phyloP scores from a whole-genome alignment of 1,139 yeast species.

The Petasospora fabianii region DNA sequence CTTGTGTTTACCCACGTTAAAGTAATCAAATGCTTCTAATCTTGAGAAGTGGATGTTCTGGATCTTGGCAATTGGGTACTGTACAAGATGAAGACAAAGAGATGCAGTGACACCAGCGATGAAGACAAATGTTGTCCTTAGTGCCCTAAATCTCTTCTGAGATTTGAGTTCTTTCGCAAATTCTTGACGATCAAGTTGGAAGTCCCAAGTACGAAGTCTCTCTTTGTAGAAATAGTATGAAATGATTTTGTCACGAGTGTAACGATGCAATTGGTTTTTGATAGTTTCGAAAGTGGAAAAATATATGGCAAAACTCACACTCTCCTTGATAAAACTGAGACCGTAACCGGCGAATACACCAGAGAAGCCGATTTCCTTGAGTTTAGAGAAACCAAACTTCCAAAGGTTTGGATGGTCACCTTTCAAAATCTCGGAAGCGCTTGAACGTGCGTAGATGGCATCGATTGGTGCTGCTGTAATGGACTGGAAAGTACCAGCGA shows the following conservation, averaged over 20 bases:
- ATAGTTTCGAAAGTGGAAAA: conserved; percentile 83
- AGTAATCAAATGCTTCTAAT: conserved; percentile 74
- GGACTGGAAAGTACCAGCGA: conserved; percentile 85
- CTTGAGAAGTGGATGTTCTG: conserved; percentile 79
- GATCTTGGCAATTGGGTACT: conserved; percentile 76
- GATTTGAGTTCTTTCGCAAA: conserved; percentile 13
- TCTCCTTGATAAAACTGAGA: conserved; percentile 72
- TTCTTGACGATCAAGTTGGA: conserved; percentile 13
- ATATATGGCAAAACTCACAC: conserved; percentile 82
- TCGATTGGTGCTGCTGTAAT: conserved; percentile 94
- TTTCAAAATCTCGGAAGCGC: conserved; percentile 65
- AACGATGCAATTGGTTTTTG: conserved; percentile 59
- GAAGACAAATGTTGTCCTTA: conserved; percentile 69
- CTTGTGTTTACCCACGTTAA: conserved; percentile 36
- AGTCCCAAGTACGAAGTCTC: conserved; percentile 13
- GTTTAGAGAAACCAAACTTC: conserved; percentile 67
- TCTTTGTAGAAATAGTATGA: conserved; percentile 23
- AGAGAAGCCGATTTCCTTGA: conserved; percentile 68
- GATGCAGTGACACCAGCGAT: conserved; percentile 93
- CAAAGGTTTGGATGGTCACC: conserved; percentile 72
- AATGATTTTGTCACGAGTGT: conserved; percentile 32
- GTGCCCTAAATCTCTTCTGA: conserved; percentile 36
- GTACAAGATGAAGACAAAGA: conserved; percentile 66
- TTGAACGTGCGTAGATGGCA: conserved; percentile 81
- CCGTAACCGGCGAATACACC: conserved; percentile 92